Base-by-base conservation (phyloP, 768 basidiomycete genomes). In the Amanita brunnescens region DNA sequence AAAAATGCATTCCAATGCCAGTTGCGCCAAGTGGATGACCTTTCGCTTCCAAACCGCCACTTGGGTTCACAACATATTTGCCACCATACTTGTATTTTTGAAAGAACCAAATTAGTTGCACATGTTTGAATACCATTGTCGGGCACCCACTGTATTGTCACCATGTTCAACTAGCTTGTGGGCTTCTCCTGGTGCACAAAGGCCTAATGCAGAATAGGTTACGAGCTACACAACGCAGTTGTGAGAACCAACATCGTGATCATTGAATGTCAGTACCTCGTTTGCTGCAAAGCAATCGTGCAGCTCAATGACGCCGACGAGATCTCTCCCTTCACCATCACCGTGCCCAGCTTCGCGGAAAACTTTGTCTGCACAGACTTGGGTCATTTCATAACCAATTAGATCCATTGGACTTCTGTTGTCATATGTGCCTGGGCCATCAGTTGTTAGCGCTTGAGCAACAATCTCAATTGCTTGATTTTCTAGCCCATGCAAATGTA, bases 381-480 rank as follows among this genome's bases (percentile, higher is more conserved):
- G 81, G 2, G 85, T 75, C 87, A 92, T 92, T 48, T 73, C 66
- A 47, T 83, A 90, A 2, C 89, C 90, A n/a, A 86, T 79, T 2
- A 90, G 72, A 53, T 91, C 84, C 79, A 93, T 91, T 1, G 85
- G 76, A 57, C 81, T 85, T 24, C 66, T 67, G 49, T 76, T 75
- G 58, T 87, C 81, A 54, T 86, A 89, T 2, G 87, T 77, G 12
- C 65, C 64, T 1, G 79, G 70, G 10, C 74, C 70, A 59, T 91
- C 91, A 0, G 89, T 92, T 33, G 72, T 68, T 32, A 91, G 67
- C 2, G 73, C 75, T 55, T 78, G 77, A 0, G 81, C 77, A 18
- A 86, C 80, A 42, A 93, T 81, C 61, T 92, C 90, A 54, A 91
- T 88, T 13, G 88, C 87, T 60, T 92, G 90, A 61, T 90, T 92